Evolutionary conservation across 331 rosid species (phyloP), one percentile per base, ranked within the genome.

Genomic region (Cydonia oblonga): DNA sequence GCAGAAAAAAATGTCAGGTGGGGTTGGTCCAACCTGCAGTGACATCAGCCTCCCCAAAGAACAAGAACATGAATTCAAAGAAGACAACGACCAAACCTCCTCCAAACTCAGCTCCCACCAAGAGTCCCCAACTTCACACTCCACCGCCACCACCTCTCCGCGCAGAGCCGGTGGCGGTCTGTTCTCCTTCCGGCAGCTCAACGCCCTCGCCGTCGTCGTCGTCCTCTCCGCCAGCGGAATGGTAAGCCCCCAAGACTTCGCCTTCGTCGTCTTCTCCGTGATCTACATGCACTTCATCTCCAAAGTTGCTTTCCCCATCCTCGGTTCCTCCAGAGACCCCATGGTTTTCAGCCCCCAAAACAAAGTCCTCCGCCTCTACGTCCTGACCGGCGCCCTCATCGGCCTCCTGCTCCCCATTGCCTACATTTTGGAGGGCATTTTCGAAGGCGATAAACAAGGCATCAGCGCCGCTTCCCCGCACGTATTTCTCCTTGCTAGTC

Each of bases 391-490:
- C 2, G 89, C 92, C 20, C 29, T 85, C 23, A 32, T 90, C 19
- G 96, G 98, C 29, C 92, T 88, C 2, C 80, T 75, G 44, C 86
- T 83, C 2, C 98, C 98, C 0, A 81, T 92, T 67, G 87, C 86
- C 0, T 90, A 92, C 52, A 85, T 92, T 64, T 61, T 87, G 2
- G 81, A 85, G 42, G 96, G 98, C 7, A 81, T 89, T 22, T 71
- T 79, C 57, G 84, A 82, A n/a, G 98, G 92, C n/a, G 96, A 92
- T 69, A 84, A 84, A 58, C 78, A 90, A 80, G 98, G 96, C 9
- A 87, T 88, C 40, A 78, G 82, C 53, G 98, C 92, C 4, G 98
- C 98, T 14, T 68, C 86, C 60, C 96, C 96, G 7, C 96, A 92
- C 66, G 84, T 92, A 54, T 87, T 92, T 29, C 89, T 90, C 5